Base-by-base conservation (phyloP, 139 green algal genomes). In the Tetradesmus lagerheimii region DNA sequence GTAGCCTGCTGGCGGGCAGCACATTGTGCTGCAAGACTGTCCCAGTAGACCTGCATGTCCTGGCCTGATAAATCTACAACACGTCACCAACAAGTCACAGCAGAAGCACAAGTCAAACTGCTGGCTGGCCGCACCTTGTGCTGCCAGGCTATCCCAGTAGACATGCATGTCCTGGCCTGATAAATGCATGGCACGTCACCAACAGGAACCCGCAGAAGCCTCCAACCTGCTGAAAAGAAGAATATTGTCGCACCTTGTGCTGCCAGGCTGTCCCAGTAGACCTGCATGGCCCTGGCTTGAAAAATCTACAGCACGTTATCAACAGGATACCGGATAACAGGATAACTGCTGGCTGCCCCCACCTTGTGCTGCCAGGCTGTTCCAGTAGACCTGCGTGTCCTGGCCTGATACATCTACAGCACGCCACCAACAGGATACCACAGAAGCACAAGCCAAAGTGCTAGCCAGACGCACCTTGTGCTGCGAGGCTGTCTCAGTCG, bases 101-200 rank as follows among this genome's bases (percentile, higher is more conserved):
- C 45, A 57, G 45, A 9, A 57, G 45, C 45, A 12, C 45, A 57
- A 12, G 45, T 12, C 45, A 57, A 57, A 57, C 45, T 57, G 14
- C 14, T 57, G 45, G 11, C 45, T 18, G 45, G 11, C 3, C 80
- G 9, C 43, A 87, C 82, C 53, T 87, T 41, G 45, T 81, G 34
- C 34, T 5, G 64, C 50, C 1, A 93, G 86, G 35, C 80, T 88
- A 74, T 41, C 50, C 93, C 93, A 95, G 78, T 95, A 95, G 4
- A 85, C 91, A 23, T 67, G 23, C 27, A 64, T 23, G 35, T 84
- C 35, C 23, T 85, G 75, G 34, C 83, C 80, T 35, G 31, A 62
- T 37, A 57, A 15, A 6, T n/a, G n/a, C n/a, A n/a, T n/a, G n/a
- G n/a, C n/a, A n/a, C n/a, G n/a, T n/a, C n/a, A n/a, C n/a, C n/a